Conservation (phyloP, 225 moss, liverwort and hornwort species). For the Bryum argenteum region DNA sequence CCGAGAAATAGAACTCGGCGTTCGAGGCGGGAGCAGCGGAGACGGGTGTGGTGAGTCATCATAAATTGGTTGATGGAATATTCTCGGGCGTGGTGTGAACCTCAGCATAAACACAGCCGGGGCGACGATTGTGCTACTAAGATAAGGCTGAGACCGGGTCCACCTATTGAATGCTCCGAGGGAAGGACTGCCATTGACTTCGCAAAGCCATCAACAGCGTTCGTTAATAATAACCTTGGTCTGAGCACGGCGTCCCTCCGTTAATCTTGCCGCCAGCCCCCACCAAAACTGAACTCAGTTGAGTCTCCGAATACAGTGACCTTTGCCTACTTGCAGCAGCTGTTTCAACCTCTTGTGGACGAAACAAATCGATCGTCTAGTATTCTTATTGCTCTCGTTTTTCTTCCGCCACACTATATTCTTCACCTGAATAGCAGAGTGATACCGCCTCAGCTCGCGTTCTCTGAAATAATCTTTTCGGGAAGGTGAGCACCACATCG, state of each 20-base stretch:
- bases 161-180: constrained; percentile 2
- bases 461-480: not conserved
- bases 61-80: constrained; percentile 13
- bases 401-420: not conserved
- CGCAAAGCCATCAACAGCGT: not conserved
- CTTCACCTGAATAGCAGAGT: not conserved
- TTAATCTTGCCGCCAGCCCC: constrained; percentile 17
- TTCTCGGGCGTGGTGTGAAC: not conserved
- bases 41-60: not conserved
- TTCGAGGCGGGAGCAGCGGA: not conserved
- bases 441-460: not conserved
- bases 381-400: not conserved
- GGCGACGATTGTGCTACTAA: constrained; percentile 27
- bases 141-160: constrained; percentile 12
- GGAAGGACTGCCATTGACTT: constrained; percentile 8
- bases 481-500: constrained; percentile 3
- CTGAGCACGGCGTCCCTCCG: constrained; percentile 7
- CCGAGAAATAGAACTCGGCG: constrained; percentile 19
- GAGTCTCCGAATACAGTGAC: not conserved
- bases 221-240: not conserved
- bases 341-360: not conserved
- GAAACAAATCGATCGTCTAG: constrained; percentile 16
- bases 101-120: constrained; percentile 5
- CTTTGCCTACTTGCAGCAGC: not conserved
- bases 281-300: not conserved